phyloP scores from a whole-genome alignment of 2,329 filamentous ascomycete genomes.

The Trichophyton mentagrophytes region DNA sequence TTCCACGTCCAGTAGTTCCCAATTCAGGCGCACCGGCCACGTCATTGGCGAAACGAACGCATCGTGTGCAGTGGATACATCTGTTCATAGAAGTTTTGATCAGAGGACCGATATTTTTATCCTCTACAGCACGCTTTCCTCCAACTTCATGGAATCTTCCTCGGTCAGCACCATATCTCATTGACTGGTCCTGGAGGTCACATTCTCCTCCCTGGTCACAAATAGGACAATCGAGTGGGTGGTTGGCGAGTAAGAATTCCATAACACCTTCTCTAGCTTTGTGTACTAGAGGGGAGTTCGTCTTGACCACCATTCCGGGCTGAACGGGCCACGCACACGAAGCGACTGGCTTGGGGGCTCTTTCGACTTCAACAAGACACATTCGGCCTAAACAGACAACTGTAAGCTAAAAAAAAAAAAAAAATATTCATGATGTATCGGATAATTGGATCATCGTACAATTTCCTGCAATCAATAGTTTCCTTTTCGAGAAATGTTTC shows the following conservation, averaged over 20 bases:
- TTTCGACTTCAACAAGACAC: conserved; percentile 97
- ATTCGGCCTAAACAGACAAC: conserved; percentile 50
- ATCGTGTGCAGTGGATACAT: conserved; percentile 98
- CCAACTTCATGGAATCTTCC: conserved; percentile 92
- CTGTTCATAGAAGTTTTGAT: conserved; percentile 99
- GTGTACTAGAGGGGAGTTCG: conserved; percentile 87
- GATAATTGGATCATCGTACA: conserved; percentile 38
- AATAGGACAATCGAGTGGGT: conserved; percentile 90
- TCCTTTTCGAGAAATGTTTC: conserved; percentile 40
- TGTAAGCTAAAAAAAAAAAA: conserved; percentile 4
- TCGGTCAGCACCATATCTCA: conserved; percentile 93
- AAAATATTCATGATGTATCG: background rate
- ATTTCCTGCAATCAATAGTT: conserved; percentile 98
- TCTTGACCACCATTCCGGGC: conserved; percentile 98
- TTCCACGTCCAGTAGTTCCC: conserved; percentile 86
- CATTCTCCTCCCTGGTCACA: conserved; percentile 99
- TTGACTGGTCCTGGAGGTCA: conserved; percentile 97
- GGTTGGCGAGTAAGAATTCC: conserved; percentile 95
- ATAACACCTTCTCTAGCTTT: conserved; percentile 98
- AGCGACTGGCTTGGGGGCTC: conserved; percentile 89
- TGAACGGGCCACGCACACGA: conserved; percentile 99
- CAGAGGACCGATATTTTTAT: conserved; percentile 96
- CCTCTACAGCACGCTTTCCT: conserved; percentile 95
- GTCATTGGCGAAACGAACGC: conserved; percentile 95
- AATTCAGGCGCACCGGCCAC: conserved; percentile 91